phyloP scores from a whole-genome alignment of 176 grass and related monocot genomes.

The maize (Zea mays) region Zm-B73-REFERENCE-NAM-5.0 NC_050104.1:72158001-72158500 shows the following conservation, averaged over 20 bases:
- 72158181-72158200: too few species aligned
- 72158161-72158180: too few species aligned
- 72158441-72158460: slow-evolving; percentile 6
- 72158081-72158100: too few species aligned
- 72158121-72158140: too few species aligned
- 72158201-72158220: not conserved
- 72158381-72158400: not conserved
- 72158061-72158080: too few species aligned
- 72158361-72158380: slow-evolving; percentile 10
- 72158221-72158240: not conserved
- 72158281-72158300: not conserved
- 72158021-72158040: too few species aligned
- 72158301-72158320: not conserved
- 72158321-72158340: not conserved
- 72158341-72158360: not conserved
- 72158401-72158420: slow-evolving; percentile 32
- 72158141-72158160: too few species aligned
- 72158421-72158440: slow-evolving; percentile 19
- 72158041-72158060: too few species aligned
- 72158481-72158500: too few species aligned
- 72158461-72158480: not conserved
- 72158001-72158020: too few species aligned
- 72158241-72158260: not conserved
- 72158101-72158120: too few species aligned
- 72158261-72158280: not conserved